Base-by-base conservation (phyloP, 495 filamentous ascomycete genomes). In the Pyronema domesticum region DNA sequence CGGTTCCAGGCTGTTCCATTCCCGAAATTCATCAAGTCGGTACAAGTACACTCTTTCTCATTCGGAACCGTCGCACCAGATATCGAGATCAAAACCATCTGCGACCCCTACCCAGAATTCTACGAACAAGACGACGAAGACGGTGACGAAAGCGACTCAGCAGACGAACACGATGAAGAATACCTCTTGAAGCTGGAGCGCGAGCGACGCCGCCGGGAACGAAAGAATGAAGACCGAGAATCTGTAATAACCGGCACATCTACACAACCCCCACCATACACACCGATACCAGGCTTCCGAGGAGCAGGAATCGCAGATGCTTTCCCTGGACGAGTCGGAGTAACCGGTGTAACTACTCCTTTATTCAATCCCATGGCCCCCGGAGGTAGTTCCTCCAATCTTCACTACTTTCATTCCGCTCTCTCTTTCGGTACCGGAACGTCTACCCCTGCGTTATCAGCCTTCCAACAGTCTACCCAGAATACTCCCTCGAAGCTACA, bases 11-110 rank as follows among this genome's bases (percentile, higher is more conserved):
- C 85, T 46, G 80, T 95, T 42, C 73, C 84, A 11, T 76, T 99
- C 33, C 91, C 91, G 37, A 83, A 86, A 50, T 95, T 96, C 72
- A 95, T 99, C 68, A 88, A 91, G 58, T 89, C 86, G 8, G 93
- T 99, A 39, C 80, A 89, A 15, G 86, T 94, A 23, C 89, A 94
- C 68, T 80, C 83, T 42, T 99, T 99, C 64, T 82, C 89, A 18
- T 96, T 99, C 62, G 91, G 91, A 17, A 77, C 72, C 1, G 78
- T 91, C 46, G 73, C 81, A 1, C 91, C 91, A 0, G 78, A 86
- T 55, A 71, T 99, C 19, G 86, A 93, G 66, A 79, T 99, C 43
- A 95, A 95, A 69, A 89, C 95, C 61, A 85, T 99, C 55, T 89
- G 89, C 62, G 89, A 96, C 67, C 91, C 91, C 0, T 77, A 95